phyloP scores from a whole-genome alignment of 208 protist species.

The Lotmaria passim region DNA sequence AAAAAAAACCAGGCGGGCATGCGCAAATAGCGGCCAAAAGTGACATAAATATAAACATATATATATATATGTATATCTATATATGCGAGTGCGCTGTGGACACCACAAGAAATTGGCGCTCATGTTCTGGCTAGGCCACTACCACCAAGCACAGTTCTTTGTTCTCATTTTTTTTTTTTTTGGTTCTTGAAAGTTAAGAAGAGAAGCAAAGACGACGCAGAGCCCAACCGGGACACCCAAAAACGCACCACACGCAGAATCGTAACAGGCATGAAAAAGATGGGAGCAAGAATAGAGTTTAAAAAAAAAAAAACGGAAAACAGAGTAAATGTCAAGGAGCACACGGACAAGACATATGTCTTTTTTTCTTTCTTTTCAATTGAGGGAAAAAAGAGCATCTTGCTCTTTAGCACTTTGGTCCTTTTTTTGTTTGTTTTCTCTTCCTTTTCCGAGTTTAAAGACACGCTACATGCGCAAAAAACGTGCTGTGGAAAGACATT shows the following conservation, averaged over 20 bases:
- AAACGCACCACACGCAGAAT: not conserved
- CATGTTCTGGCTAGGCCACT: not conserved
- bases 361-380: not conserved
- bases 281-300: not conserved
- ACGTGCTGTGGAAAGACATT: too few relatives aligned
- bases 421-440: too few relatives aligned
- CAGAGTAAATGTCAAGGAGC: not conserved
- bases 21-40: too few relatives aligned
- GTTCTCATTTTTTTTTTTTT: not conserved
- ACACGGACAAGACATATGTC: not conserved
- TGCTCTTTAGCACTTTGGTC: too few relatives aligned
- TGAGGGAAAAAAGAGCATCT: not conserved
- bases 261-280: not conserved
- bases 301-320: conserved; percentile 4
- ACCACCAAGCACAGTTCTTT: not conserved
- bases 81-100: not conserved
- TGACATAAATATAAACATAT: too few relatives aligned
- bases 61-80: not conserved
- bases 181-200: not conserved
- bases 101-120: not conserved
- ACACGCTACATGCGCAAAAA: too few relatives aligned
- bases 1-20: too few relatives aligned
- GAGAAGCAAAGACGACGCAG: not conserved
- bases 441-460: too few relatives aligned
- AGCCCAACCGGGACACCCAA: not conserved